Evolutionary conservation across 257 asterid species (phyloP).

Genomic region (Solanum arcanum): DNA sequence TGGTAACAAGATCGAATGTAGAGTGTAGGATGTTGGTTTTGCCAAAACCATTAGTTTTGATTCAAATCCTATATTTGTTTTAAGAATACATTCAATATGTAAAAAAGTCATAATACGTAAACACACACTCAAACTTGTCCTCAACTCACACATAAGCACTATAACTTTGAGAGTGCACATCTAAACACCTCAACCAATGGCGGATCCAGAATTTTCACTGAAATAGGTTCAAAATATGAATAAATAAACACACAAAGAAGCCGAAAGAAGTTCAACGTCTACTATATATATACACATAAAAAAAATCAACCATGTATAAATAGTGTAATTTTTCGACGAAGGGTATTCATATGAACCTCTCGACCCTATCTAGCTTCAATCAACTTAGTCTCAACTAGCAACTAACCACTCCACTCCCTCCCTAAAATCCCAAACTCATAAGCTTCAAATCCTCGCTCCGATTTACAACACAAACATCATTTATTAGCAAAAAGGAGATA

Average conservation of each 20-base stretch:
- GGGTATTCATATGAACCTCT: rapidly evolving
- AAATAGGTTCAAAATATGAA: background rate
- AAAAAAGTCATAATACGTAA: background rate
- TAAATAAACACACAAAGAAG: no score
- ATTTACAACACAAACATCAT: background rate
- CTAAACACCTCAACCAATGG: background rate
- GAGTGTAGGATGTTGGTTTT: background rate
- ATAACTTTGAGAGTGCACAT: background rate
- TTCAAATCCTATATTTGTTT: background rate
- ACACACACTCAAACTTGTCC: background rate
- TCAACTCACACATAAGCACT: background rate
- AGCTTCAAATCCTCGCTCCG: background rate
- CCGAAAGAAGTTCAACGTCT: background rate
- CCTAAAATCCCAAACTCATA: background rate
- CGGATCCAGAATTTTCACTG: no score
- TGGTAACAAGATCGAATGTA: background rate
- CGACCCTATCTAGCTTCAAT: background rate
- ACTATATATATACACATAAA: no score
- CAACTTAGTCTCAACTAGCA: background rate
- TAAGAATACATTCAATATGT: background rate
- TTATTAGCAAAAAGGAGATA: background rate
- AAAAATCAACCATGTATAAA: background rate
- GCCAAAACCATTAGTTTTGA: background rate
- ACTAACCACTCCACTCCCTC: background rate
- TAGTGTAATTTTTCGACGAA: no score